phyloP scores from a whole-genome alignment of 768 basidiomycete genomes.

The Cantharellus cinnabarinus region DNA sequence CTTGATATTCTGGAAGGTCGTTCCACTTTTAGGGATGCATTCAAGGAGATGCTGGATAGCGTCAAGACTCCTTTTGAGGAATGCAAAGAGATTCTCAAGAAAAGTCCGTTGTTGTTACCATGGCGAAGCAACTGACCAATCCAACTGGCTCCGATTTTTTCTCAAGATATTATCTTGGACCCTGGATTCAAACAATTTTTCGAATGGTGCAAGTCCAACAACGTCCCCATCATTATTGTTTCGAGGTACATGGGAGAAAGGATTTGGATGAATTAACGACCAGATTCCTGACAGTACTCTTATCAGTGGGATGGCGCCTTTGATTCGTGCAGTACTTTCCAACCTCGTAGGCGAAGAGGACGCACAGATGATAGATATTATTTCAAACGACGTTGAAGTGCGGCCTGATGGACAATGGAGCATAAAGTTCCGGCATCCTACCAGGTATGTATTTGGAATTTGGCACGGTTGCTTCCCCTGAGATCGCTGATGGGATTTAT shows the following conservation, averaged over 20 bases:
- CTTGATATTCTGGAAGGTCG: constrained; percentile 45
- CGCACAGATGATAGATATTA: constrained; percentile 63
- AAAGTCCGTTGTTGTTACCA: constrained; percentile 28
- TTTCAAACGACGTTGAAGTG: constrained; percentile 74
- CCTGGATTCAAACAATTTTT: constrained; percentile 78
- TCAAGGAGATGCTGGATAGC: constrained; percentile 69
- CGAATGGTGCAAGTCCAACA: constrained; percentile 56
- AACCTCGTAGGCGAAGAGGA: constrained; percentile 56
- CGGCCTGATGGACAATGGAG: constrained; percentile 51
- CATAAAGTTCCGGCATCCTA: constrained; percentile 75
- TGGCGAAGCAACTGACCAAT: not conserved
- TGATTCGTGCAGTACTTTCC: constrained; percentile 79
- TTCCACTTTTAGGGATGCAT: constrained; percentile 67
- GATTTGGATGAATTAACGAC: not conserved
- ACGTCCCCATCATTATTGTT: constrained; percentile 81
- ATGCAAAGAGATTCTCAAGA: constrained; percentile 53
- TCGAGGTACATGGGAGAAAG: constrained; percentile 38
- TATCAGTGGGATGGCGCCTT: constrained; percentile 74
- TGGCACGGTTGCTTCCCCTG: not conserved
- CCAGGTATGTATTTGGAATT: constrained; percentile 34
- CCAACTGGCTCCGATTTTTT: not conserved
- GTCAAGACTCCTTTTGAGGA: constrained; percentile 57
- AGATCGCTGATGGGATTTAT: not conserved
- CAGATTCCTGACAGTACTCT: not conserved
- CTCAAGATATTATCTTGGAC: constrained; percentile 65